Evolutionary conservation across 2,329 filamentous ascomycete species (phyloP).

Genomic region (Ascochyta viciae-villosae): DNA sequence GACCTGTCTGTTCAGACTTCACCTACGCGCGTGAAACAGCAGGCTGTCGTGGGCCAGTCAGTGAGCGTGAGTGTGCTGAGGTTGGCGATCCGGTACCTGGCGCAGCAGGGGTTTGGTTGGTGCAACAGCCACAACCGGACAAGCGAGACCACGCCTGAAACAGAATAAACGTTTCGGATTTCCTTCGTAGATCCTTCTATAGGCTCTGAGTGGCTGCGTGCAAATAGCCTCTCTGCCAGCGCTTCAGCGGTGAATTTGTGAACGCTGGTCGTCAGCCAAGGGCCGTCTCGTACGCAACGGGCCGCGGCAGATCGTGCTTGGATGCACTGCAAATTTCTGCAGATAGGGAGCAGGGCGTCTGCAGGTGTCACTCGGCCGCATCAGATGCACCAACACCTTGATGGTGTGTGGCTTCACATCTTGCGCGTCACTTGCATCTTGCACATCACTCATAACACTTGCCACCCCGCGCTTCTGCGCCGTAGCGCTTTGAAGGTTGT

Average conservation of each 20-base stretch:
- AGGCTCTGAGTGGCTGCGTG: constrained; percentile 32
- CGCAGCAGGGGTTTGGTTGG: constrained; percentile 26
- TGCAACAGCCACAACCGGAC: constrained; percentile 37
- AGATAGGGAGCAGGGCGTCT: constrained; percentile 5
- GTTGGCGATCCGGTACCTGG: constrained; percentile 39
- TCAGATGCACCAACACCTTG: constrained; percentile 11
- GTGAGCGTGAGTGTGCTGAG: constrained; percentile 32
- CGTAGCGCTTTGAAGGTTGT: neutral
- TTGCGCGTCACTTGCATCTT: constrained; percentile 3
- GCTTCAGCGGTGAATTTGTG: constrained; percentile 32
- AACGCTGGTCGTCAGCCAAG: constrained; percentile 25
- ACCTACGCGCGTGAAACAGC: constrained; percentile 43
- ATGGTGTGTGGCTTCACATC: constrained; percentile 7
- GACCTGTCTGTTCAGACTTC: constrained; percentile 28
- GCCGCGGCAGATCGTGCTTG: constrained; percentile 31
- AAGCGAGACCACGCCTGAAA: constrained; percentile 18
- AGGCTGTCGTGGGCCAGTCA: constrained; percentile 37
- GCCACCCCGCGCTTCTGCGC: neutral
- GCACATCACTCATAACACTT: neutral
- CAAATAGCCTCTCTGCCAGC: constrained; percentile 29
- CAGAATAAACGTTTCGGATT: constrained; percentile 14
- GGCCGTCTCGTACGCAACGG: constrained; percentile 35
- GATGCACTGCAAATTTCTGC: constrained; percentile 26
- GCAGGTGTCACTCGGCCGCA: constrained; percentile 15
- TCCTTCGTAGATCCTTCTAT: constrained; percentile 20